Evolutionary conservation across 768 basidiomycete species (phyloP).

Genomic region (Boletus edulis): DNA sequence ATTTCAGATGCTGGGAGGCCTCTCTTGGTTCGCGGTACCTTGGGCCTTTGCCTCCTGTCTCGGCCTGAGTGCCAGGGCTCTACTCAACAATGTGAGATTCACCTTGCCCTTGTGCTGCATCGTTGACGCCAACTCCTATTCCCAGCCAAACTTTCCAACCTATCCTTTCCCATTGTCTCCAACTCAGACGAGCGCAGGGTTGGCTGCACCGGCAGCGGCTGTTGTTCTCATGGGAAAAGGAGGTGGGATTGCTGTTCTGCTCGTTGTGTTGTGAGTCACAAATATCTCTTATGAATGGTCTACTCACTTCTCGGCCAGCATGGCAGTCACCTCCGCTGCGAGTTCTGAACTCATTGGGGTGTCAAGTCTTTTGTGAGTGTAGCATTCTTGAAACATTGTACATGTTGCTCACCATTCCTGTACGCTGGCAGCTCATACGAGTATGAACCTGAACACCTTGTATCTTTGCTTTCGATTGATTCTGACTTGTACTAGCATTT

Average conservation of each 20-base stretch:
- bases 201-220: conserved; percentile 47
- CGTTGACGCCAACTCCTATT: neutral
- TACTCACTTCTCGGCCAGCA: conserved; percentile 19
- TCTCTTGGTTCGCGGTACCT: conserved; percentile 29
- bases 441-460: conserved; percentile 22
- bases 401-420: neutral
- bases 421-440: conserved; percentile 40
- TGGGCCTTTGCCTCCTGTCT: conserved; percentile 43
- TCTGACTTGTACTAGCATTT: conserved; percentile 24
- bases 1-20: conserved; percentile 50
- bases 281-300: neutral
- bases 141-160: conserved; percentile 51
- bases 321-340: conserved; percentile 48
- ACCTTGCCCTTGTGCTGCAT: neutral
- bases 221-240: conserved; percentile 45
- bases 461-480: neutral
- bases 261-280: conserved; percentile 40
- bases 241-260: conserved; percentile 39
- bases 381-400: neutral
- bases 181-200: conserved; percentile 40
- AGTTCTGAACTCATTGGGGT: conserved; percentile 47
- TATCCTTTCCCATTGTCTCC: conserved; percentile 40
- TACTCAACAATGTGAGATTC: conserved; percentile 30
- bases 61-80: conserved; percentile 40
- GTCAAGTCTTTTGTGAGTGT: conserved; percentile 40